phyloP scores from a whole-genome alignment of 345 rosid genomes.

The Mangifera indica region DNA sequence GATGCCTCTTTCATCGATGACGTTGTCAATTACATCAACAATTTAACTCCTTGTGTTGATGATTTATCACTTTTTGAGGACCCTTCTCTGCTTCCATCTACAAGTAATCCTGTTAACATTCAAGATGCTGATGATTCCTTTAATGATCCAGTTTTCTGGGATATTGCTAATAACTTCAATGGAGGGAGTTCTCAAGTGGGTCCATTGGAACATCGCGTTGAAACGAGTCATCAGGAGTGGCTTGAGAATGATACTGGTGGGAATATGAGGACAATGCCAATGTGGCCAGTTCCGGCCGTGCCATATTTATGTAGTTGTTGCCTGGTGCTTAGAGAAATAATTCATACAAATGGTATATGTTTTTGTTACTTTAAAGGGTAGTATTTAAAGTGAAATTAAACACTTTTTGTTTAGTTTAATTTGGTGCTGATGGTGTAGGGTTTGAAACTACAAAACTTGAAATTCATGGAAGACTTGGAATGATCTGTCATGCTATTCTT shows the following conservation, averaged over 20 bases:
- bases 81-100: neutral
- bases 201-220: conserved; percentile 2
- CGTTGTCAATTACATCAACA: conserved; percentile 11
- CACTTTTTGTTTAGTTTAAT: neutral
- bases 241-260: neutral
- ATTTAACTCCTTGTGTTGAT: conserved; percentile 16
- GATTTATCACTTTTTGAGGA: conserved; percentile 18
- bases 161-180: neutral
- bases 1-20: conserved; percentile 20
- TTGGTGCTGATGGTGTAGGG: conserved; percentile 24
- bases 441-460: conserved; percentile 42
- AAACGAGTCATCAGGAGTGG: neutral
- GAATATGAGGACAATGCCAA: conserved; percentile 9
- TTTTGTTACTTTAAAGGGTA: neutral
- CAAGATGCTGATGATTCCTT: conserved; percentile 16
- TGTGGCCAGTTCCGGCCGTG: conserved; percentile 32
- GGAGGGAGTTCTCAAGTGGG: conserved; percentile 12
- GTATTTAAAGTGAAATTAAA: neutral
- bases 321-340: conserved; percentile 46
- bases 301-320: conserved; percentile 47
- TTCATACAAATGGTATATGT: conserved; percentile 48
- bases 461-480: conserved; percentile 57
- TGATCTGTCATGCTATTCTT: conserved; percentile 51
- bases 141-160: conserved; percentile 30
- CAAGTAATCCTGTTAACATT: neutral